phyloP scores from a whole-genome alignment of 495 filamentous ascomycete genomes.

The Aspergillus carlsbadensis region DNA sequence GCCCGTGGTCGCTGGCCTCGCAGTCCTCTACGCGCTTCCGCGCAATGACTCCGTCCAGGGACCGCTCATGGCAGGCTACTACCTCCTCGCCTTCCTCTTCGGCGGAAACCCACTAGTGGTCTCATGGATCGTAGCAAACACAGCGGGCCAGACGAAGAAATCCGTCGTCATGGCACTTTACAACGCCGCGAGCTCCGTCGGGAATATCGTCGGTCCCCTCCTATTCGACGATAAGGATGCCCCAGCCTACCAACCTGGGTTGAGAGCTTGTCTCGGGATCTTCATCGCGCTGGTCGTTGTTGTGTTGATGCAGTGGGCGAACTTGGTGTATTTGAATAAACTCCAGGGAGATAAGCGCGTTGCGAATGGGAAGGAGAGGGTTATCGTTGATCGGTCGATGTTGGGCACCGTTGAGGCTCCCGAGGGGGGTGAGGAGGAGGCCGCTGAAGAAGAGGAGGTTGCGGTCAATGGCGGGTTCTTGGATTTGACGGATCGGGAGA shows the following conservation, averaged over 20 bases:
- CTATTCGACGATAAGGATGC: constrained; percentile 43
- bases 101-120: constrained; percentile 51
- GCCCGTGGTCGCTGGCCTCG: constrained; percentile 57
- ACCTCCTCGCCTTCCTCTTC: constrained; percentile 60
- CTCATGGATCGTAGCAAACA: constrained; percentile 52
- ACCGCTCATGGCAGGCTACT: constrained; percentile 56
- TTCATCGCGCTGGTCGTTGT: constrained; percentile 51
- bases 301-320: constrained; percentile 49
- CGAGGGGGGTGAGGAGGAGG: constrained; percentile 18
- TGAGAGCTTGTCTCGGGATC: constrained; percentile 55
- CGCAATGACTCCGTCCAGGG: constrained; percentile 38
- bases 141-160: constrained; percentile 52
- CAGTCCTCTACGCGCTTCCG: constrained; percentile 53
- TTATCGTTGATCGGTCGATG: constrained; percentile 59
- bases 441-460: constrained; percentile 23
- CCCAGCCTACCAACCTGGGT: constrained; percentile 53
- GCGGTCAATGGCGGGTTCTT: constrained; percentile 46
- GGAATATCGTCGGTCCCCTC: constrained; percentile 49
- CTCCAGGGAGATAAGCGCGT: constrained; percentile 52
- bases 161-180: constrained; percentile 52
- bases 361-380: constrained; percentile 54
- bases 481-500: constrained; percentile 62
- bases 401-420: constrained; percentile 22
- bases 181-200: constrained; percentile 42
- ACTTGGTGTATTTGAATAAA: constrained; percentile 54